Percentiles rank a stretch among this genome's conserved stretches.
Conservation (phyloP, 768 basidiomycete genomes). For the Amanita pseudoporphyria region DNA sequence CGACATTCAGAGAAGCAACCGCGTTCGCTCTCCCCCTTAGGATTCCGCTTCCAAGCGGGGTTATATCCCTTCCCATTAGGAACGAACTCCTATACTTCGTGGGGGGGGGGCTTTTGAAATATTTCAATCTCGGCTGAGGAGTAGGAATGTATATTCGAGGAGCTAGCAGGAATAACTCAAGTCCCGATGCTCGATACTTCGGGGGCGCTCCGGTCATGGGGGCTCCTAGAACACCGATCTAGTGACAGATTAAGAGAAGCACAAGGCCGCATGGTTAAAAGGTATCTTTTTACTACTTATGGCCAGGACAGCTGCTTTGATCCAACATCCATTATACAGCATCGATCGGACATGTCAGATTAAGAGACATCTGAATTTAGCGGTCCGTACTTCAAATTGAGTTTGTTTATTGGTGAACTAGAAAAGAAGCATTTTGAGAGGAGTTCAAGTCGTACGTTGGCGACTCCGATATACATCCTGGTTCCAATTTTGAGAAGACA, state of each 20-base stretch:
- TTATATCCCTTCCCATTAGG: no score
- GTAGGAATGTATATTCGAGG: no score
- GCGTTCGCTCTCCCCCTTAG: not conserved
- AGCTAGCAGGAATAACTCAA: no score
- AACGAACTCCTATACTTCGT: no score
- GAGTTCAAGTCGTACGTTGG: not conserved
- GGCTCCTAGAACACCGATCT: constrained; percentile 1
- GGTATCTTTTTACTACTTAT: not conserved
- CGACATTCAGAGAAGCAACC: no score
- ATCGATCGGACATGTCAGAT: constrained; percentile 5
- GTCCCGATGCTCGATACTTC: no score
- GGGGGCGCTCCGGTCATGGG: no score
- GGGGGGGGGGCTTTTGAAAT: no score
- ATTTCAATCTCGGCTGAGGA: no score
- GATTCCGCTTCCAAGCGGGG: not conserved
- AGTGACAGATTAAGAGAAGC: not conserved
- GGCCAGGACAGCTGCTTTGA: not conserved
- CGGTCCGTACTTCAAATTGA: not conserved
- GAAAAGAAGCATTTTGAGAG: not conserved
- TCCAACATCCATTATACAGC: not conserved
- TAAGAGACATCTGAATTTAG: no score
- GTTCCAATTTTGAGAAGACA: not conserved
- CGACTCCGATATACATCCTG: not conserved
- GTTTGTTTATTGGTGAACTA: not conserved
- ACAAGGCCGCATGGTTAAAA: not conserved